These are phyloP conservation scores for Umbelopsis ramanniana DNA, from an alignment of 192 early-diverging fungal genomes.

Conservation along the genomic window DNA sequence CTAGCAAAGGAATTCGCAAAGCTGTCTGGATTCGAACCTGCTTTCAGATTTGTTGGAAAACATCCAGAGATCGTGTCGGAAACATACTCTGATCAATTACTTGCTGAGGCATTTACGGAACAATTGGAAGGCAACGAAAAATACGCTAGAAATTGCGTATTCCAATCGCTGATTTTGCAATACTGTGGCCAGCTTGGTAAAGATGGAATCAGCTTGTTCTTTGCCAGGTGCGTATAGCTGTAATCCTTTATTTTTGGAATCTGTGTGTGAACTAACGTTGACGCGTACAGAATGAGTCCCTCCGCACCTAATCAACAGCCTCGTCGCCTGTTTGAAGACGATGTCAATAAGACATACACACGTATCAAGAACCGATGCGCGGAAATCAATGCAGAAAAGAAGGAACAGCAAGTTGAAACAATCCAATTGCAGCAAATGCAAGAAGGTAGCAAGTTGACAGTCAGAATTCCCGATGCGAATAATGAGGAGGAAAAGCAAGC, in stretches of 20 bases:
- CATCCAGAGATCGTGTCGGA: constrained; percentile 74
- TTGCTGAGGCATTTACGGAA: constrained; percentile 81
- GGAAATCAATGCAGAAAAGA: constrained; percentile 58
- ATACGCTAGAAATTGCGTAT: constrained; percentile 75
- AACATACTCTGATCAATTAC: constrained; percentile 78
- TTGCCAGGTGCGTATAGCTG: constrained; percentile 59
- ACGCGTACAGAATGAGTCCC: constrained; percentile 36
- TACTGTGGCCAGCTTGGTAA: constrained; percentile 83
- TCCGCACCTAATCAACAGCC: constrained; percentile 58
- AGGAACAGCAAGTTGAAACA: constrained; percentile 55
- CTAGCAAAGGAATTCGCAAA: constrained; percentile 61
- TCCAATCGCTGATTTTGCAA: constrained; percentile 82
- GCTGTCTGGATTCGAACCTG: constrained; percentile 61
- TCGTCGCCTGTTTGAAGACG: constrained; percentile 79
- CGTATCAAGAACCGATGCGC: constrained; percentile 79
- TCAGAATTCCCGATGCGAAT: constrained; percentile 64
- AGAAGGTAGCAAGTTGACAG: constrained; percentile 70
- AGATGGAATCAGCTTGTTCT: constrained; percentile 86
- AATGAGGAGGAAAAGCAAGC: constrained; percentile 57
- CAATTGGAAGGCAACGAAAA: constrained; percentile 74
- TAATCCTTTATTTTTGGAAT: too few relatives aligned
- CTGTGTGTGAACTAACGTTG: neutral
- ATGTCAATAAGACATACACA: constrained; percentile 84
- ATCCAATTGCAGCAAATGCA: constrained; percentile 75
- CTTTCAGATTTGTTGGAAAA: constrained; percentile 67